Percentiles rank a stretch among this genome's conserved stretches.
These are phyloP conservation scores for Albophoma yamanashiensis DNA, from an alignment of 2,329 filamentous ascomycete species.

Conservation along the genomic window DNA sequence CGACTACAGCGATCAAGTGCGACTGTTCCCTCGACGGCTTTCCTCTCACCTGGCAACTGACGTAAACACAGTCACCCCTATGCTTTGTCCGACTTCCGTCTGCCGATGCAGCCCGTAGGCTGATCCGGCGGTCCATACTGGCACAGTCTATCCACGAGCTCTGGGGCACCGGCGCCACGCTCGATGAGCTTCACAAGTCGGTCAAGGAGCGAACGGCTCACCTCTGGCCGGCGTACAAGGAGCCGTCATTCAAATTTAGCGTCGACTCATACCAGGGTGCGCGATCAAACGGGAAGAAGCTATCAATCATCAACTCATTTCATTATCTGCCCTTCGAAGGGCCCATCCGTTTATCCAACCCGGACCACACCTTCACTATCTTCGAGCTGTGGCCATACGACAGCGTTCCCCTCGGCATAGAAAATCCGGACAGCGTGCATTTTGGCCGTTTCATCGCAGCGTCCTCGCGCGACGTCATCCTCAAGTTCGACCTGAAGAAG, in stretches of 20 bases:
- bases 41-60: slow-evolving; percentile 6
- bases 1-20: slow-evolving; percentile 64
- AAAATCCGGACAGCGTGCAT: slow-evolving; percentile 49
- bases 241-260: slow-evolving; percentile 68
- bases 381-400: slow-evolving; percentile 69
- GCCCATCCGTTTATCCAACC: slow-evolving; percentile 62
- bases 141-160: slow-evolving; percentile 78
- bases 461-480: slow-evolving; percentile 56
- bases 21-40: slow-evolving; percentile 18
- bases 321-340: slow-evolving; percentile 68
- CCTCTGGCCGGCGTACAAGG: slow-evolving; percentile 56
- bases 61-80: slow-evolving; percentile 61
- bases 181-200: slow-evolving; percentile 57
- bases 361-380: slow-evolving; percentile 66
- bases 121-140: slow-evolving; percentile 71
- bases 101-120: slow-evolving; percentile 48
- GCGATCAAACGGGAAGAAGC: slow-evolving; percentile 50
- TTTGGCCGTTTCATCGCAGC: slow-evolving; percentile 62
- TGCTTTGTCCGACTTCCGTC: slow-evolving; percentile 65
- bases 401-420: slow-evolving; percentile 33
- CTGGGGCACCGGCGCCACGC: slow-evolving; percentile 64
- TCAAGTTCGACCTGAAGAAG: slow-evolving; percentile 84
- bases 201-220: slow-evolving; percentile 48
- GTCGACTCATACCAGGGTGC: slow-evolving; percentile 76
- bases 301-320: slow-evolving; percentile 74